phyloP scores from a whole-genome alignment of 345 rosid genomes.

The Lepidium africanum region DNA sequence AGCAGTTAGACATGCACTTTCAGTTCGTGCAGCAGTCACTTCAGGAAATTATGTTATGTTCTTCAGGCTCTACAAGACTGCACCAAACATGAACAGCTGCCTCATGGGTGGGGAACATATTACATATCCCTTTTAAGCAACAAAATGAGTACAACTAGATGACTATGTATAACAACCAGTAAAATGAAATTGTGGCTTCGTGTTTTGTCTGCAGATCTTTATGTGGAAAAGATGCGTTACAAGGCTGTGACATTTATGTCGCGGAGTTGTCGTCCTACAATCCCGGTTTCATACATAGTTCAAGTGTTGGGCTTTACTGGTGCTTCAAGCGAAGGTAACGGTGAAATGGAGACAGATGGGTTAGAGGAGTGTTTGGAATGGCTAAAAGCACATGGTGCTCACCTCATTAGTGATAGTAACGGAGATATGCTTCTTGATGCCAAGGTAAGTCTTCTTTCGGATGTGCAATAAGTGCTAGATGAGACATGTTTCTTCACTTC shows the following conservation, averaged over 20 bases:
- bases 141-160: neutral
- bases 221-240: constrained; percentile 84
- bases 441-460: constrained; percentile 40
- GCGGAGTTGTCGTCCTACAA: constrained; percentile 81
- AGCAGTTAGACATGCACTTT: constrained; percentile 93
- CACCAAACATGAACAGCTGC: constrained; percentile 82
- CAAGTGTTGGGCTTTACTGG: constrained; percentile 65
- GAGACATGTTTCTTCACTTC: neutral
- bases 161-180: neutral
- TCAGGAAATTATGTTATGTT: constrained; percentile 85
- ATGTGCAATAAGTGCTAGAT: neutral
- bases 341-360: constrained; percentile 47
- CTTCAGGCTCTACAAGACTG: constrained; percentile 76
- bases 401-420: constrained; percentile 43
- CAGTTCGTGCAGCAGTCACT: constrained; percentile 89
- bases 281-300: constrained; percentile 68
- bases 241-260: constrained; percentile 86
- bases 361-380: constrained; percentile 74
- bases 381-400: constrained; percentile 88
- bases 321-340: constrained; percentile 39
- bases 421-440: constrained; percentile 82
- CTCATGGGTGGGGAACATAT: constrained; percentile 71
- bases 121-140: constrained; percentile 3
- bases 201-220: constrained; percentile 61
- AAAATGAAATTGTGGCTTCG: neutral